Conservation (phyloP, 176 grass and related monocot species). For the maize (Zea mays) region Zm-B73-REFERENCE-NAM-5.0 NC_050103.1:106912501-106913000, state of each 20-base stretch:
- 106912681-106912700: constrained; percentile 7
- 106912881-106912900: constrained; percentile 76
- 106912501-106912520: constrained; percentile 79
- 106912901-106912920: constrained; percentile 74
- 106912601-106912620: constrained; percentile 78
- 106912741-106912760: constrained; percentile 94
- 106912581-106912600: constrained; percentile 80
- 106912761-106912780: constrained; percentile 95
- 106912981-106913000: constrained; percentile 88
- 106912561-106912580: constrained; percentile 86
- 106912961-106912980: constrained; percentile 72
- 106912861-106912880: constrained; percentile 90
- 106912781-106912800: constrained; percentile 90
- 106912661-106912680: background rate
- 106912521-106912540: constrained; percentile 90
- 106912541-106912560: constrained; percentile 88
- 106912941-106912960: constrained; percentile 83
- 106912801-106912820: constrained; percentile 92
- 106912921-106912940: constrained; percentile 89
- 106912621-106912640: constrained; percentile 78
- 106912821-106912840: constrained; percentile 99
- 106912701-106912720: constrained; percentile 11
- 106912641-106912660: constrained; percentile 53
- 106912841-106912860: constrained; percentile 86
- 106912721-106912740: background rate